phyloP scores from a whole-genome alignment of 1,284 basidiomycete species.

The Sutorius eximius region DNA sequence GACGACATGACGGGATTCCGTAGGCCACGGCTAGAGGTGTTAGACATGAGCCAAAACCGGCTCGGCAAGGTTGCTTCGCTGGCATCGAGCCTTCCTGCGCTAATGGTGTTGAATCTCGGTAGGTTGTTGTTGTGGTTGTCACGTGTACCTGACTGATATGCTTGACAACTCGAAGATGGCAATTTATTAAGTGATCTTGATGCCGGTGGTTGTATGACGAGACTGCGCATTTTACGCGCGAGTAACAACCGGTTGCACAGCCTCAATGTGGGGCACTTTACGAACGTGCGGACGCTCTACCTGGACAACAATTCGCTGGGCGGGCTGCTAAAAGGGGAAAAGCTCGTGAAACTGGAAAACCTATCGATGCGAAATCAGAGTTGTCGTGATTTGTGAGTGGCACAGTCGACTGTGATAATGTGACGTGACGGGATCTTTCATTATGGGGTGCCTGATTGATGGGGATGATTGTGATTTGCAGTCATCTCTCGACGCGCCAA shows the following conservation, averaged over 20 bases:
- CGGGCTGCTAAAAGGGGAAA: constrained; percentile 51
- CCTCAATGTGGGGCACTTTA: constrained; percentile 69
- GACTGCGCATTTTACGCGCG: constrained; percentile 80
- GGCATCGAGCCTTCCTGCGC: constrained; percentile 52
- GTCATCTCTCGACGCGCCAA: constrained; percentile 64
- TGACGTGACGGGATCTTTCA: constrained; percentile 40
- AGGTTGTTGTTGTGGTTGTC: constrained; percentile 34
- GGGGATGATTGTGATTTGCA: constrained; percentile 40
- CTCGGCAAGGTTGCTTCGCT: constrained; percentile 63
- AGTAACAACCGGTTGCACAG: constrained; percentile 78
- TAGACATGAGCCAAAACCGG: constrained; percentile 82
- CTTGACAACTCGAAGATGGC: constrained; percentile 54
- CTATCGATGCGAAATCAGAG: constrained; percentile 89
- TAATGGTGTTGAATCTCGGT: constrained; percentile 83
- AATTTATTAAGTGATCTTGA: constrained; percentile 63
- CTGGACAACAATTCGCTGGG: constrained; percentile 84
- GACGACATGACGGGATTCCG: constrained; percentile 23
- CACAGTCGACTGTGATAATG: constrained; percentile 19
- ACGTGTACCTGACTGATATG: constrained; percentile 18
- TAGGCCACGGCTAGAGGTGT: constrained; percentile 79
- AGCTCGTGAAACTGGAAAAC: constrained; percentile 78
- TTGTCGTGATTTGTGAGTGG: constrained; percentile 68
- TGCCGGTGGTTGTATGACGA: constrained; percentile 55
- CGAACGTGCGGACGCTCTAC: constrained; percentile 86
- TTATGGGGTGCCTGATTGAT: constrained; percentile 38